A percentile compares a stretch with the other conserved stretches of the same genome.
Evolutionary conservation across 192 early-diverging fungal genomes (phyloP).

Genomic region (Backusella macrospora): DNA sequence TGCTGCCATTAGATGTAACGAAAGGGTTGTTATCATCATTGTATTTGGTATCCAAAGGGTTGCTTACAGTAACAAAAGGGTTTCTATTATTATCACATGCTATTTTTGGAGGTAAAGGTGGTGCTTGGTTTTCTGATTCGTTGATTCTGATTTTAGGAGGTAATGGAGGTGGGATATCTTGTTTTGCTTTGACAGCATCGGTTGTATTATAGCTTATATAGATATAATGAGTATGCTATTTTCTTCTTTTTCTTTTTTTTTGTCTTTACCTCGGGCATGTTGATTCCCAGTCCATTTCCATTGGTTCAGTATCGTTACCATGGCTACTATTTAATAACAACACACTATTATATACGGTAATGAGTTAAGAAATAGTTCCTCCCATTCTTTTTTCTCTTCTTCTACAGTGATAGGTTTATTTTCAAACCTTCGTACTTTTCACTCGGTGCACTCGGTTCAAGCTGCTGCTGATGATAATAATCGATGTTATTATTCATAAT

Average conservation of each 20-base stretch:
- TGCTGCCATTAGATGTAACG: not conserved
- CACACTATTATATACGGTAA: not conserved
- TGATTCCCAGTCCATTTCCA: slow-evolving; percentile 4
- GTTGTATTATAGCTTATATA: not conserved
- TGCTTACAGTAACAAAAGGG: too few species aligned
- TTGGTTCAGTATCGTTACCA: not conserved
- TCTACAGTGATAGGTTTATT: not conserved
- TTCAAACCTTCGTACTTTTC: not conserved
- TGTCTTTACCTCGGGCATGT: not conserved
- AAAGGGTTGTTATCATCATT: too few species aligned
- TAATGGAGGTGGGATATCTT: not conserved
- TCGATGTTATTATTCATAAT: slow-evolving; percentile 25
- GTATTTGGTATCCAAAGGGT: too few species aligned
- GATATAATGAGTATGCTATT: not conserved
- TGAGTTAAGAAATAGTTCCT: not conserved
- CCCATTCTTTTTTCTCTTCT: not conserved
- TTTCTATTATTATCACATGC: not conserved
- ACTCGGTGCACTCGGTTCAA: slow-evolving; percentile 3
- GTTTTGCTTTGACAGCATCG: not conserved
- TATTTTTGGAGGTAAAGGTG: not conserved
- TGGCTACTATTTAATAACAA: not conserved
- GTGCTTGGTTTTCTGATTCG: not conserved
- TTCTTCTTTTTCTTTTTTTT: not conserved
- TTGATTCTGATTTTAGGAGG: not conserved
- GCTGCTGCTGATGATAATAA: not conserved